Evolutionary conservation across 768 basidiomycete species (phyloP).

Genomic region (Leccinum rimulosum): DNA sequence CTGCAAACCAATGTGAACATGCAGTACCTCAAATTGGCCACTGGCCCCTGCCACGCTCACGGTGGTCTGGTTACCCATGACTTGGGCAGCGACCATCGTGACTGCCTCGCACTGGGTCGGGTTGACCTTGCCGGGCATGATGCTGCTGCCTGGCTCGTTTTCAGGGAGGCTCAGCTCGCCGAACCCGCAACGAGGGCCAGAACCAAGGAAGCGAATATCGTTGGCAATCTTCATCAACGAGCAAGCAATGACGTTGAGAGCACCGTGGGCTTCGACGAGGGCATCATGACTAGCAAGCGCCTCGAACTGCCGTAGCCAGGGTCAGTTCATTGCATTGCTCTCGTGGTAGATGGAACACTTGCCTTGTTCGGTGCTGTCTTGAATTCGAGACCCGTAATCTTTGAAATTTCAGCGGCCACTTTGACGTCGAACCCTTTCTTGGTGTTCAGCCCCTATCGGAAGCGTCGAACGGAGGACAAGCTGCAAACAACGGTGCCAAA

Average conservation of each 20-base stretch:
- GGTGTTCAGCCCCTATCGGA: constrained; percentile 86
- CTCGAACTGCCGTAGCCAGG: constrained; percentile 66
- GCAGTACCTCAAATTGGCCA: constrained; percentile 91
- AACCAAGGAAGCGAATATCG: constrained; percentile 96
- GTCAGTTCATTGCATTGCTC: constrained; percentile 4
- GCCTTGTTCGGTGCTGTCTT: constrained; percentile 98
- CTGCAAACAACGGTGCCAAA: neutral
- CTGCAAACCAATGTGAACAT: neutral
- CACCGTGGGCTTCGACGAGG: constrained; percentile 95
- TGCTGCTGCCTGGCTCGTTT: constrained; percentile 98
- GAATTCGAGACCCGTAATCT: constrained; percentile 87
- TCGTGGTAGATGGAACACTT: constrained; percentile 11
- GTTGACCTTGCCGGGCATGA: constrained; percentile 99
- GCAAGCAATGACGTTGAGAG: constrained; percentile 93
- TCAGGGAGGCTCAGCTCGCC: constrained; percentile 94
- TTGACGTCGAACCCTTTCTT: constrained; percentile 95
- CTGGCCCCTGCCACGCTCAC: constrained; percentile 91
- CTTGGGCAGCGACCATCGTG: constrained; percentile 98
- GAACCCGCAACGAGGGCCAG: constrained; percentile 95
- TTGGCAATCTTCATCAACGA: constrained; percentile 99
- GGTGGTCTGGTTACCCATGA: constrained; percentile 94
- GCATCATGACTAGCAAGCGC: constrained; percentile 98
- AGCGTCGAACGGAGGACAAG: constrained; percentile 8
- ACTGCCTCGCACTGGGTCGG: constrained; percentile 98
- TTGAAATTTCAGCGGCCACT: constrained; percentile 88